Evolutionary conservation across 23 red algal genomes (phyloP).

Genomic region (Cyanidiococcus yangmingshanensis): DNA sequence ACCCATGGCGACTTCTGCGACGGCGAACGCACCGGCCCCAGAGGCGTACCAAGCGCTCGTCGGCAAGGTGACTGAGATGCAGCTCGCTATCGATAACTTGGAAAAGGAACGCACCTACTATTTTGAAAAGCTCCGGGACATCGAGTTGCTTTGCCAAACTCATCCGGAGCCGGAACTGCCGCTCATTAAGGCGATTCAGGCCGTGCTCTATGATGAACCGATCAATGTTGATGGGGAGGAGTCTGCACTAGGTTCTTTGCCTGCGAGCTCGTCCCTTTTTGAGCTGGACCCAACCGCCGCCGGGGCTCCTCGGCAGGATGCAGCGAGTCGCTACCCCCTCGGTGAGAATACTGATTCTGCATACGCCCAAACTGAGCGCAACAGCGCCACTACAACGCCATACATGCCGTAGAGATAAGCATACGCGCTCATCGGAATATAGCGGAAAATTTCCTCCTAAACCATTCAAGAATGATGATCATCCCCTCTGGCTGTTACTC

Average conservation of each 20-base stretch:
- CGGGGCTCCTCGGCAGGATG: too few species aligned
- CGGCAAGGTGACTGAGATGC: slow-evolving; percentile 49
- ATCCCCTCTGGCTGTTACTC: too few species aligned
- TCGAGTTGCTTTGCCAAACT: slow-evolving; percentile 70
- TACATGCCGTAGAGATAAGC: too few species aligned
- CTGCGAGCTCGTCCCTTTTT: too few species aligned
- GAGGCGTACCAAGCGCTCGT: not conserved
- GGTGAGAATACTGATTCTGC: too few species aligned
- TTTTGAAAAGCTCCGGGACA: slow-evolving; percentile 77
- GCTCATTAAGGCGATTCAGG: slow-evolving; percentile 1
- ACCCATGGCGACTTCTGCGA: not conserved
- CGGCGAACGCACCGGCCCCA: not conserved
- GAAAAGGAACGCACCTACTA: slow-evolving; percentile 85
- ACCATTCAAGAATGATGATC: too few species aligned
- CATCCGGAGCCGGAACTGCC: slow-evolving; percentile 31
- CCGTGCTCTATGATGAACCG: slow-evolving; percentile 9
- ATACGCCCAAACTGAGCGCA: too few species aligned
- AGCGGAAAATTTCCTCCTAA: too few species aligned
- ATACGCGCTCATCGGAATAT: too few species aligned
- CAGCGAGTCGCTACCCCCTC: too few species aligned
- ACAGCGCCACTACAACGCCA: too few species aligned
- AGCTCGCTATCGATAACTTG: slow-evolving; percentile 30
- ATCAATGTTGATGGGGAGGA: not conserved
- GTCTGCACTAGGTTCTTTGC: not conserved
- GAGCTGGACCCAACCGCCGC: too few species aligned